These are phyloP conservation scores for Fusarium mangiferae DNA, from an alignment of 2,329 filamentous ascomycete genomes.

Conservation along the genomic window DNA sequence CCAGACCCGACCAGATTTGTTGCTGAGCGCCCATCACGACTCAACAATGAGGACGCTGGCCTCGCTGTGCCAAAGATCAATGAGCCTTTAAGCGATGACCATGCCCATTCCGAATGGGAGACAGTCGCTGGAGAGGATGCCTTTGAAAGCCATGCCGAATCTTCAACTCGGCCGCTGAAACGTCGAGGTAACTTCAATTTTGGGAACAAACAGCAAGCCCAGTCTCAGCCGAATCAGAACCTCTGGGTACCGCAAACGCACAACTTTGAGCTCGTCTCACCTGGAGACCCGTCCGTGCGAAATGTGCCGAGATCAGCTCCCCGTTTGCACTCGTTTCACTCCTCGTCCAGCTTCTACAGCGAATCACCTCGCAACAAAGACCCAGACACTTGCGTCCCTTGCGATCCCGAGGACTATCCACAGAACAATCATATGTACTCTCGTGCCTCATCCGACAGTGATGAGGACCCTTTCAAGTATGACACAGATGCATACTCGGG, in stretches of 20 bases:
- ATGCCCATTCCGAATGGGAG: constrained; percentile 46
- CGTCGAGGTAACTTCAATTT: constrained; percentile 33
- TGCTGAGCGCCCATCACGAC: constrained; percentile 24
- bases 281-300: constrained; percentile 17
- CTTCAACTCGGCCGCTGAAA: constrained; percentile 7
- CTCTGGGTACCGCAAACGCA: constrained; percentile 7
- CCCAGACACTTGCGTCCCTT: background rate
- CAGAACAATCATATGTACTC: constrained; percentile 29
- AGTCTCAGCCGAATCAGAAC: background rate
- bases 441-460: constrained; percentile 49
- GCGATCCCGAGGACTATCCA: background rate
- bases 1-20: constrained; percentile 28
- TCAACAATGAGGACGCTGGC: background rate
- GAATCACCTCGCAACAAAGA: constrained; percentile 4
- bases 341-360: constrained; percentile 45
- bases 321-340: constrained; percentile 42
- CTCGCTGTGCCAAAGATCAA: background rate
- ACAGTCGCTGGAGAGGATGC: constrained; percentile 45
- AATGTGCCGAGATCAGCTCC: constrained; percentile 12
- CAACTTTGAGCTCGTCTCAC: constrained; percentile 25
- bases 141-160: constrained; percentile 13
- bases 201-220: constrained; percentile 16
- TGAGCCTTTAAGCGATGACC: constrained; percentile 26
- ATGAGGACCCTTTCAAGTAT: constrained; percentile 59
- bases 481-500: constrained; percentile 53